Conservation (phyloP, 805 yeast species). For the Candida pseudofarinosa region DNA sequence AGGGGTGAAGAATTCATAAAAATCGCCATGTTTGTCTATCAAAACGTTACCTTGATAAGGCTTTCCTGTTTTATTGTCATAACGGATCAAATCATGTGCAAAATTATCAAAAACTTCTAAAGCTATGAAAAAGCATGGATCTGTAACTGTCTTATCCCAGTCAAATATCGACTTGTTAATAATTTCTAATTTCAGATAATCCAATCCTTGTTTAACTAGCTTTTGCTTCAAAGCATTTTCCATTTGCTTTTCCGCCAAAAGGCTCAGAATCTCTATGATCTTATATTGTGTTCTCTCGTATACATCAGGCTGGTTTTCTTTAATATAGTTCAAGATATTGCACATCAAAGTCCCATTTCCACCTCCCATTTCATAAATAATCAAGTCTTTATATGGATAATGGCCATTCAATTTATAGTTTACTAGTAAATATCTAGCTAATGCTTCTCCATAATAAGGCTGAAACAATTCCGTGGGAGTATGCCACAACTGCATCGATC, state of each 20-base stretch:
- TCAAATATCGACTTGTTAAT: constrained; percentile 73
- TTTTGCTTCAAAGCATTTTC: constrained; percentile 31
- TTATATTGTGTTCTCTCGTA: constrained; percentile 63
- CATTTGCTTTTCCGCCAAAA: constrained; percentile 56
- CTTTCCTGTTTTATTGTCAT: constrained; percentile 60
- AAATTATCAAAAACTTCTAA: constrained; percentile 82
- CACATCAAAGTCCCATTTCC: constrained; percentile 87
- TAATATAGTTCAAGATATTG: constrained; percentile 63
- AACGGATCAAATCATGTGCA: constrained; percentile 76
- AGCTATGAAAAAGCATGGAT: constrained; percentile 75
- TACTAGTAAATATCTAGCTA: constrained; percentile 73
- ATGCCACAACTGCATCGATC: constrained; percentile 74
- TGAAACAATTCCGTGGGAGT: constrained; percentile 84
- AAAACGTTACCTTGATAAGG: constrained; percentile 79
- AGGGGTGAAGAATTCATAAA: constrained; percentile 66
- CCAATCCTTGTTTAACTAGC: constrained; percentile 40
- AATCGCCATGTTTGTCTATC: constrained; percentile 68
- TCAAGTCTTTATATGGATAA: constrained; percentile 67
- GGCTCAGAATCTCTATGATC: constrained; percentile 67
- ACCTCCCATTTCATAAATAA: constrained; percentile 84
- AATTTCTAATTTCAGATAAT: constrained; percentile 54
- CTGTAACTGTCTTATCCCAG: constrained; percentile 57
- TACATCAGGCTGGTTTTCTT: constrained; percentile 65
- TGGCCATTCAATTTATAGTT: constrained; percentile 61
- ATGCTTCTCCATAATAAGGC: constrained; percentile 80